Evolutionary conservation across 352 stramenopile species (phyloP), one percentile per base, ranked within the genome.

Genomic region (Pythium myriotylum): DNA sequence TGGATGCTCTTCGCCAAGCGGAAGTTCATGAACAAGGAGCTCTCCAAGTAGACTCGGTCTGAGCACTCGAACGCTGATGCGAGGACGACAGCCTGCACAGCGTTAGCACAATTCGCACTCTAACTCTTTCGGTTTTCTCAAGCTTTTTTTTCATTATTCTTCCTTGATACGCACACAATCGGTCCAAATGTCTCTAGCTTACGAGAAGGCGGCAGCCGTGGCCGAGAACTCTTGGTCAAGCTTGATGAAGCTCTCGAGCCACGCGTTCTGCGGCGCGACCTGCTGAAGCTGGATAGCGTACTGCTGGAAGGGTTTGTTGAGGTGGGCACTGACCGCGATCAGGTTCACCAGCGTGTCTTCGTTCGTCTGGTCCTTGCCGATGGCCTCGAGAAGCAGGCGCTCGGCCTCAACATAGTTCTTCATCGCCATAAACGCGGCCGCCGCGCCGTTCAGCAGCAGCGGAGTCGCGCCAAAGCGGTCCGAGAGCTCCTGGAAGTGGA

Each of bases 21-120:
- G 75, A 96, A 96, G 76, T 98, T 98, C 66, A 97, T 98, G 92
- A 95, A 96, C 81, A 97, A 97, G 76, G 88, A 96, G 68, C 78
- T 97, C 49, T 53, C 62, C 43, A 88, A 48, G 17, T 6, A 50
- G 35, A 22, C 2, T n/a, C 29, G 5, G 29, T 35, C n/a, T n/a
- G n/a, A n/a, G n/a, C n/a, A 35, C 29, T 35, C 5, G 29, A 35
- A 35, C 29, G 29, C 29, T 35, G 5, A 10, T 10, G 29, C 29
- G 10, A 35, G 5, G 10, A 10, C 29, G 29, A 35, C 29, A 35
- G 10, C 29, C n/a, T n/a, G n/a, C n/a, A n/a, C n/a, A n/a, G n/a
- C n/a, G n/a, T n/a, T n/a, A n/a, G n/a, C n/a, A n/a, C n/a, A n/a
- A n/a, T n/a, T n/a, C n/a, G n/a, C n/a, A n/a, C n/a, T n/a, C n/a